Percentiles rank a stretch among this genome's conserved stretches.
Evolutionary conservation across 2,329 filamentous ascomycete genomes (phyloP).

Genomic region (Leptographium wingfieldii): DNA sequence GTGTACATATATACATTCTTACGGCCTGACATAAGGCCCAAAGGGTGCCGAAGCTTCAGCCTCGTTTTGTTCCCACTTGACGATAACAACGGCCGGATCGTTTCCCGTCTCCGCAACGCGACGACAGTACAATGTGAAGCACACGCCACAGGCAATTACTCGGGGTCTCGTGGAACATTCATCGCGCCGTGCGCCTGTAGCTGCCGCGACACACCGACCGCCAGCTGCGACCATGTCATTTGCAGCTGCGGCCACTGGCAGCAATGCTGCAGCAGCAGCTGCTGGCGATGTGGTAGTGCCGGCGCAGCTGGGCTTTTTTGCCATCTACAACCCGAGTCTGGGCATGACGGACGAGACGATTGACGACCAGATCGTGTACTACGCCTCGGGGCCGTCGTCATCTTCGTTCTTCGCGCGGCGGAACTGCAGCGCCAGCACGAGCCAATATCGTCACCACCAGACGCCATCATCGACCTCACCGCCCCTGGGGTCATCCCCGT

Average conservation of each 20-base stretch:
- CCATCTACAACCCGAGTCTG: conserved; percentile 77
- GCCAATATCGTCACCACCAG: background rate
- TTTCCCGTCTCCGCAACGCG: background rate
- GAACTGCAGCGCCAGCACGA: background rate
- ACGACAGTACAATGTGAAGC: background rate
- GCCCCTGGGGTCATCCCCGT: background rate
- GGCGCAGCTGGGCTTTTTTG: conserved; percentile 77
- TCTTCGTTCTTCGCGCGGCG: background rate
- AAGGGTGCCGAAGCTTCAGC: background rate
- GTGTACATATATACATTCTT: background rate
- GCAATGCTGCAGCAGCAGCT: background rate
- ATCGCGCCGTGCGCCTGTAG: background rate
- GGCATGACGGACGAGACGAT: conserved; percentile 53
- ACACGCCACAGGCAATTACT: background rate
- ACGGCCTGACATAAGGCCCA: background rate
- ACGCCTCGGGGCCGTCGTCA: conserved; percentile 46
- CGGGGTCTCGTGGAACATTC: background rate
- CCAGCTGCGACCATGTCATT: background rate
- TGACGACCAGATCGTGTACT: conserved; percentile 82
- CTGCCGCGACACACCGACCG: background rate
- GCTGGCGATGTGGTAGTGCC: conserved; percentile 33
- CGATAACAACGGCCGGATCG: too few relatives aligned
- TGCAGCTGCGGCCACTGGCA: background rate
- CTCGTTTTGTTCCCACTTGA: background rate
- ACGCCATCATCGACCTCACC: background rate